phyloP scores from a whole-genome alignment of 179 eudicot genomes.

The Dionaea muscipula region DNA sequence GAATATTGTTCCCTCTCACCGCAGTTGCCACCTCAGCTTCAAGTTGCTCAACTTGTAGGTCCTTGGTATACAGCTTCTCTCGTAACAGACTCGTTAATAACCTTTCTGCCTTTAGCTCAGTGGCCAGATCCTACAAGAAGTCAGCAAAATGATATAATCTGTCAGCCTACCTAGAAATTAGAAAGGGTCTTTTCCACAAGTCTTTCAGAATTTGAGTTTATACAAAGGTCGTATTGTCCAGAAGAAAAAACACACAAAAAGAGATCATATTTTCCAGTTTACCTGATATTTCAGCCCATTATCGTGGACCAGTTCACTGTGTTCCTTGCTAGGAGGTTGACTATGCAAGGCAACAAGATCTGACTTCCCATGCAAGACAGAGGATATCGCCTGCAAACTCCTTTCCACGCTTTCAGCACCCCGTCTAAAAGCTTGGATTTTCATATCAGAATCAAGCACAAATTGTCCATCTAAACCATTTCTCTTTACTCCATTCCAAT shows the following conservation, averaged over 20 bases:
- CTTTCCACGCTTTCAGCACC: constrained; percentile 43
- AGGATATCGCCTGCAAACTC: constrained; percentile 39
- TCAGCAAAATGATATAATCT: background rate
- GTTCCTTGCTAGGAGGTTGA: constrained; percentile 14
- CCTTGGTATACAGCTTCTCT: constrained; percentile 63
- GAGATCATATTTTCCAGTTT: background rate
- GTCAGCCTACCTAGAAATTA: background rate
- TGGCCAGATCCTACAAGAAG: constrained; percentile 27
- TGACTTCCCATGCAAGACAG: constrained; percentile 43
- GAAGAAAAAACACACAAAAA: background rate
- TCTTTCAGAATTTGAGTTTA: too few species aligned
- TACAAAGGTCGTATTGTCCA: too few species aligned
- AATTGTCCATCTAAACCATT: constrained; percentile 43
- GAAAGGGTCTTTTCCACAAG: background rate
- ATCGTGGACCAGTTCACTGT: constrained; percentile 12
- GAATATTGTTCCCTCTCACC: constrained; percentile 60
- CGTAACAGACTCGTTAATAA: constrained; percentile 58
- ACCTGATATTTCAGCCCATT: constrained; percentile 42
- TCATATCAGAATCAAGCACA: constrained; percentile 57
- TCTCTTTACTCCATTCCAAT: constrained; percentile 16
- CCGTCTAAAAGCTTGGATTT: constrained; percentile 64
- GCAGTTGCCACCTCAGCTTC: constrained; percentile 79
- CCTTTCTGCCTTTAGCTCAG: constrained; percentile 67
- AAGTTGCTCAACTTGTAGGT: constrained; percentile 62
- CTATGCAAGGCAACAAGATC: constrained; percentile 19